Base-by-base conservation (phyloP, 495 filamentous ascomycete species). In the Darksidea phi region DNA sequence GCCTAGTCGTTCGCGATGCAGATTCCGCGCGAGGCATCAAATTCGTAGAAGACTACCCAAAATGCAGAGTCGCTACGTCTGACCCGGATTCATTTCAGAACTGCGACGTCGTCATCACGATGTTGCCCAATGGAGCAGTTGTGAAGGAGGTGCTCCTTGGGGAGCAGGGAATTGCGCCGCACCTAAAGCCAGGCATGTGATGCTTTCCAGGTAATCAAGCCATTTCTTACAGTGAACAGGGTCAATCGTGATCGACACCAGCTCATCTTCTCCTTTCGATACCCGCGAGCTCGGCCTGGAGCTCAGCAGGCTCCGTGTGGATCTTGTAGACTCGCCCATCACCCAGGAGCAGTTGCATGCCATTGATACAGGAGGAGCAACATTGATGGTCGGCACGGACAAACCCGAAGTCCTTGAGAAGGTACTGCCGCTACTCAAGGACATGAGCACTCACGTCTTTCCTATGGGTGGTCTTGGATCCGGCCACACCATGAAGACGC, bases 401-500 rank as follows among this genome's bases (percentile, higher is more conserved):
- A 57, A 53, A 13, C 47, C 48, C 6, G 48, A 58, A 42, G 64
- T 64, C 8, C 63, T 70, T 37, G 64, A 67, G 24, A 70, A 62
- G 20, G 69, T 68, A 12, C 34, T 66, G 34, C 69, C 69, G 3
- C 50, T 71, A 1, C 48, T 71, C 17, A 57, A 59, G 15, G 63
- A 61, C 38, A 71, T 70, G 69, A 63, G 60, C 20, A 48, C 60
- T 23, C 60, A 63, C 25, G 60, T 63, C 13, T 63, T 63, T 20
- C 10, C 53, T 21, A 68, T 72, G 64, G 70, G 70, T 18, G 28
- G 50, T 24, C 49, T 70, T 4, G 70, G 70, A 4, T 43, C 66
- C 23, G 70, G 70, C 6, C 70, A 72, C 38, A 68, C 63, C 36
- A 72, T 72, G 70, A 72, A 72, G 65, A 72, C 70, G 21, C 48